Evolutionary conservation across 2,329 filamentous ascomycete species (phyloP).

Genomic region (Sporothrix brunneoviolacea): DNA sequence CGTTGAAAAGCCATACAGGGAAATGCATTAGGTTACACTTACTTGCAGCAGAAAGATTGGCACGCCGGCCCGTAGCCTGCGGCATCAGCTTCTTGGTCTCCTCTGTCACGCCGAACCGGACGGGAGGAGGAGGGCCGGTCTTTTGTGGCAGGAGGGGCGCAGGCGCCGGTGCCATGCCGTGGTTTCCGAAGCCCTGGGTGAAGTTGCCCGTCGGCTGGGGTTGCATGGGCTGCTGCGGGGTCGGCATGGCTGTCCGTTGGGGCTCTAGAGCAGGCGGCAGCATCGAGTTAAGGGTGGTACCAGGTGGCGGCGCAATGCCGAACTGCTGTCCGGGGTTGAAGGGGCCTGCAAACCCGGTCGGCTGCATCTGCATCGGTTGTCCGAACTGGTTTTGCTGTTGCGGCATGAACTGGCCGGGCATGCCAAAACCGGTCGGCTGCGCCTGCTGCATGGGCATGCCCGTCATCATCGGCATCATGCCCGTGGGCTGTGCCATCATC

Average conservation of each 20-base stretch:
- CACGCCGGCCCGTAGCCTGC: constrained; percentile 82
- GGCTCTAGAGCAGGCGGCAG: constrained; percentile 55
- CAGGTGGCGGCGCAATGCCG: constrained; percentile 33
- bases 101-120: constrained; percentile 75
- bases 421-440: constrained; percentile 31
- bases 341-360: constrained; percentile 51
- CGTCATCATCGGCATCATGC: constrained; percentile 46
- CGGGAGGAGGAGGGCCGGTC: constrained; percentile 78
- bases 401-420: constrained; percentile 35
- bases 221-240: constrained; percentile 43
- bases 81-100: constrained; percentile 70
- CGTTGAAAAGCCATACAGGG: background rate
- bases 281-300: constrained; percentile 47
- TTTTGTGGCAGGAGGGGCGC: constrained; percentile 67
- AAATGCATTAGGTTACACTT: constrained; percentile 44
- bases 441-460: constrained; percentile 20
- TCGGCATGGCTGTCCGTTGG: constrained; percentile 38
- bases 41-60: constrained; percentile 93
- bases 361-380: constrained; percentile 49
- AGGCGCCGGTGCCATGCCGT: constrained; percentile 34
- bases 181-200: constrained; percentile 36
- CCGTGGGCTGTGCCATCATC: constrained; percentile 26
- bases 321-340: constrained; percentile 38
- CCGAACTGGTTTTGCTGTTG: constrained; percentile 33
- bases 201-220: constrained; percentile 69